Evolutionary conservation across 306 rosid genomes (phyloP), one percentile per base, ranked within the genome.

Genomic region (Citrullus amarus): DNA sequence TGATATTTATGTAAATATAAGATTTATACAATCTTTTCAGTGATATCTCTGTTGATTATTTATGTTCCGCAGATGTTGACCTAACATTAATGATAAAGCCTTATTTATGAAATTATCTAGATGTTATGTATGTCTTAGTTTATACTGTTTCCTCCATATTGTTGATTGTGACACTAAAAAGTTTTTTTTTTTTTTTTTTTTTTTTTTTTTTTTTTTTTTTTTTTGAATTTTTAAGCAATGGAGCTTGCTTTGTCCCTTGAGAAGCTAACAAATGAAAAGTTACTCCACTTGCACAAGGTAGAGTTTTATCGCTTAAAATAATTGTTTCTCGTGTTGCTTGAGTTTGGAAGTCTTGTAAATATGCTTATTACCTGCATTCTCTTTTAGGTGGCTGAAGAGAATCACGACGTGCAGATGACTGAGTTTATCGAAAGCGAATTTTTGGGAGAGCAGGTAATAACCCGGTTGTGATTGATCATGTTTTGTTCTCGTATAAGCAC

Each of bases 191-290:
- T 25, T 25, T 25, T 25, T 25, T 25, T 25, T 0, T 25, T 25
- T 25, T 25, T n/a, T 39, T 51, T 17, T 4, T 9, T 25, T 61
- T 43, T 55, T 25, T 25, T 25, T 25, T 25, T 25, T 25, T 0
- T 25, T 25, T 25, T 25, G 28, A 20, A 54, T 48, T 15, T 55
- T 81, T 75, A 87, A 96, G 99, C 98, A 38, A 96, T 91, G 99
- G 99, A 96, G 81, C 98, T 96, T 4, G 94, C 93, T 28, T 63
- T 96, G 25, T 92, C 99, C 36, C 84, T 96, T 68, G 99, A 96
- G 88, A 96, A 91, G 89, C 90, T 96, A 67, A 88, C 90, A 2
- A 90, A 90, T 81, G 96, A 91, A 69, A 96, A 96, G 82, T 94
- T 96, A 81, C 92, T 91, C 75, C 78, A 88, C 73, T 84, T 96